Base-by-base conservation (phyloP, 2,329 filamentous ascomycete species). In the Cercospora beticola region DNA sequence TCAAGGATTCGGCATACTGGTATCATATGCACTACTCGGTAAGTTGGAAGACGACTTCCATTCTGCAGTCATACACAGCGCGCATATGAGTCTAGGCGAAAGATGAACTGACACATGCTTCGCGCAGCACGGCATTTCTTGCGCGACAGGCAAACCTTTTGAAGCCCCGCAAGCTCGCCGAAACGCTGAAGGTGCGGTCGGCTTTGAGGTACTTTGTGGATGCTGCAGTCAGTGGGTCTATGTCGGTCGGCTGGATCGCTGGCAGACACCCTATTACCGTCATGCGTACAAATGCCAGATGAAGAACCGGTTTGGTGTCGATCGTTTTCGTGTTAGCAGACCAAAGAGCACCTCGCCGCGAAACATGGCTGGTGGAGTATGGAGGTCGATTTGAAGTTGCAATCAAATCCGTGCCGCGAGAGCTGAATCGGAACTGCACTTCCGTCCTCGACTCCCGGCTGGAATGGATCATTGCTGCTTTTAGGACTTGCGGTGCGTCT, bases 1-100 rank as follows among this genome's bases (percentile, higher is more conserved):
- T 97, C 68, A 96, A 95, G 83, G 95, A 96, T 81, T 94, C 91
- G 65, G 92, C 92, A 6, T 97, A 92, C 79, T 96, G 93, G 92
- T 96, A 96, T 79, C 92, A 96, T 82, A 68, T 71, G 72, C 92
- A 90, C 67, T 96, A 95, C 79, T 92, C 91, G 2, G 60, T 62
- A 31, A 18, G 60, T 62, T 18, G n/a, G 21, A 28, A 8, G n/a
- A 14, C 21, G 33, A 52, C 12, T 14, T 1, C 33, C 23, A 16
- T 26, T 12, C 12, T 36, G 18, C 33, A 33, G 16, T 40, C 18
- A 33, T 60, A 16, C 36, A 43, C 36, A n/a, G 36, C 36, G 21
- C 93, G 96, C 76, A 92, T 92, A 61, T 30, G 54, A 30, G 18
- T 31, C 23, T 23, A 30, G 23, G 14, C 23, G 28, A 28, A 2